A percentile compares a stretch with the other conserved stretches of the same genome.
These are phyloP conservation scores for Chaetomium strumarium DNA, from an alignment of 2,329 filamentous ascomycete genomes.

Conservation along the genomic window DNA sequence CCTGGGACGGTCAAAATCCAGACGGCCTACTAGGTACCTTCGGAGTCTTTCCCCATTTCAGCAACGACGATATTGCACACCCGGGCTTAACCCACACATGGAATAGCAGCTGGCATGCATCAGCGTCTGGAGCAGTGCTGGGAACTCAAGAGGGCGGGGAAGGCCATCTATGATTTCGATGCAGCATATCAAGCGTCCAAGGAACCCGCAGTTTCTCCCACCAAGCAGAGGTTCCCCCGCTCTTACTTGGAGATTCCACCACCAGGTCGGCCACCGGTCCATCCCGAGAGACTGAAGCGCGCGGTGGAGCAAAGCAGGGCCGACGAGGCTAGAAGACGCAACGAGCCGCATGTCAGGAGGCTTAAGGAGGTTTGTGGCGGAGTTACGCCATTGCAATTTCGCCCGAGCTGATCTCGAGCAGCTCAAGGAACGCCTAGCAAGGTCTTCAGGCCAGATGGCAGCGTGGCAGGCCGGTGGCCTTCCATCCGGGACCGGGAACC, in stretches of 20 bases:
- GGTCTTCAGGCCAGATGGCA: background rate
- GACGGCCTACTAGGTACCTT: too few relatives aligned
- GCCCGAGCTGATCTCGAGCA: background rate
- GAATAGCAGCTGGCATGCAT: background rate
- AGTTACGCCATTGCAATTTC: background rate
- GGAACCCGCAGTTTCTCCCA: too few relatives aligned
- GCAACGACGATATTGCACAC: background rate
- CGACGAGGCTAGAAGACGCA: background rate
- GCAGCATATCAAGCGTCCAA: slow-evolving; percentile 1
- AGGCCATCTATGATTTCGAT: background rate
- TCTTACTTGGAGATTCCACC: background rate
- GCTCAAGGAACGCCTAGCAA: background rate
- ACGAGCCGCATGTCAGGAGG: background rate
- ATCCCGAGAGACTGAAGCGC: background rate
- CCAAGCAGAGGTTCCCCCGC: background rate
- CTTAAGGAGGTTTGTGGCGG: background rate
- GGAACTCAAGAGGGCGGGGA: slow-evolving; percentile 1
- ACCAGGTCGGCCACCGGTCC: background rate
- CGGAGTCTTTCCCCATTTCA: background rate
- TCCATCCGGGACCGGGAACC: background rate
- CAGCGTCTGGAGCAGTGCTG: background rate
- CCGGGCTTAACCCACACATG: too few relatives aligned
- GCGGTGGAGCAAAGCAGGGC: background rate
- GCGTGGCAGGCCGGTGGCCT: background rate
- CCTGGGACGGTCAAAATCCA: too few relatives aligned